Evolutionary conservation across 768 basidiomycete species (phyloP).

Genomic region (Suillus alpinus): DNA sequence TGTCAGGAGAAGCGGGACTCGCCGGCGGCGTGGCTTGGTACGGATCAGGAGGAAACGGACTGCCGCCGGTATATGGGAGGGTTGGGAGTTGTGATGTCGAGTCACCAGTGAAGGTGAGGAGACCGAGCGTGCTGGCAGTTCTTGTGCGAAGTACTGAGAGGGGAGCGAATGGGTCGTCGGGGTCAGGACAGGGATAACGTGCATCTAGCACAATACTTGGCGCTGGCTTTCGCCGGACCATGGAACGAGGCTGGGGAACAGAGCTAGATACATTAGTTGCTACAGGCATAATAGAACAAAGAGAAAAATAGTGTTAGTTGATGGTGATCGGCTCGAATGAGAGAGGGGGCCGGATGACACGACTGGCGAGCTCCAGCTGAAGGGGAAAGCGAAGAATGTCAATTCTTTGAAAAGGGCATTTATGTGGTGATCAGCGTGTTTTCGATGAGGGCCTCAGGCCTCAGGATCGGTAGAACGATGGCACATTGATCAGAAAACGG

Average conservation of each 20-base stretch:
- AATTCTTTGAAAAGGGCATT: slow-evolving; percentile 15
- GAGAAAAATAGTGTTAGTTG: slow-evolving; percentile 8
- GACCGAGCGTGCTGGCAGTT: slow-evolving; percentile 42
- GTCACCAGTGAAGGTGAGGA: slow-evolving; percentile 29
- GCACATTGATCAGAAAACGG: slow-evolving; percentile 13
- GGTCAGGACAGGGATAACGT: slow-evolving; percentile 67
- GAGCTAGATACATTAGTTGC: slow-evolving; percentile 23
- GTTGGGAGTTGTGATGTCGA: slow-evolving; percentile 29
- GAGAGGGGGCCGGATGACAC: slow-evolving; percentile 4
- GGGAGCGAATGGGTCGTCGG: slow-evolving; percentile 66
- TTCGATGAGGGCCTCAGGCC: slow-evolving; percentile 31
- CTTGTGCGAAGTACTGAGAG: slow-evolving; percentile 63
- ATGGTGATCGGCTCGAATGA: slow-evolving; percentile 11
- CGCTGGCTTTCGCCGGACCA: slow-evolving; percentile 50
- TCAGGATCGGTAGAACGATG: not conserved
- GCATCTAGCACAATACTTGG: slow-evolving; percentile 49
- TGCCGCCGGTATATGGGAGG: slow-evolving; percentile 28
- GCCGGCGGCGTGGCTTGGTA: slow-evolving; percentile 20
- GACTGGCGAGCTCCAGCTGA: slow-evolving; percentile 14
- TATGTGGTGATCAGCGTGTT: slow-evolving; percentile 35
- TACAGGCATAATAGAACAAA: slow-evolving; percentile 28
- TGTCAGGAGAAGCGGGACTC: slow-evolving; percentile 5
- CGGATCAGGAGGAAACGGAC: slow-evolving; percentile 30
- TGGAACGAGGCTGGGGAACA: slow-evolving; percentile 18
- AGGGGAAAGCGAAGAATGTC: slow-evolving; percentile 11